Evolutionary conservation across 768 basidiomycete genomes (phyloP), one percentile per base, ranked within the genome.

Genomic region (Calocera viscosa): DNA sequence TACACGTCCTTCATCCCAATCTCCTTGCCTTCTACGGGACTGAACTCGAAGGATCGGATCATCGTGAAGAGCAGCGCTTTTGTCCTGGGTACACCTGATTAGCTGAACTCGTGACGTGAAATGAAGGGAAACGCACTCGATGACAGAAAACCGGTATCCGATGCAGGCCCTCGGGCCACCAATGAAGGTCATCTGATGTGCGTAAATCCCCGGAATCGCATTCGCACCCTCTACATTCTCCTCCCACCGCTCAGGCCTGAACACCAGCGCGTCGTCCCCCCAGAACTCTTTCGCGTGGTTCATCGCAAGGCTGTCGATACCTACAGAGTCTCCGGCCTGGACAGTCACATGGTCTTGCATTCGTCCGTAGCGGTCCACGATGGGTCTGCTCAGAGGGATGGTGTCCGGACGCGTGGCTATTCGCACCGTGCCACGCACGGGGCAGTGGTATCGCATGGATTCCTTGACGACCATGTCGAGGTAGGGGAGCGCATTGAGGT

Each of bases 401-500:
- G 84, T 82, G 72, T 94, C 91, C 71, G 91, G 88, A 70, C 83
- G 81, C 0, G 82, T 86, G 1, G 91, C 89, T 78, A 89, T 86
- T 12, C 91, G 83, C 53, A 91, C 79, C 11, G 90, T 88, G 2
- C 89, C 90, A 72, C 91, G 89, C 12, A 93, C 80, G 0, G 92
- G 90, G 1, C 91, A 87, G n/a, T 88, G 81, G 43, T 93, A 76
- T n/a, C 92, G 85, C 68, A 94, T 76, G 1, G 83, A 81, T 76
- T 94, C 92, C 49, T 85, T 82, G 8, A 84, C 78, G 22, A 94
- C 86, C 65, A 90, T 89, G 72, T 93, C 81, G 63, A 95, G 80
- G 69, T 82, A 86, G 2, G 89, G 86, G 28, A 91, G 80, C 47
- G 81, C 78, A 1, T 86, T 79, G 49, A 93, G 74, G 7, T 73